phyloP scores from a whole-genome alignment of 306 rosid species.

The Rosa chinensis region DNA sequence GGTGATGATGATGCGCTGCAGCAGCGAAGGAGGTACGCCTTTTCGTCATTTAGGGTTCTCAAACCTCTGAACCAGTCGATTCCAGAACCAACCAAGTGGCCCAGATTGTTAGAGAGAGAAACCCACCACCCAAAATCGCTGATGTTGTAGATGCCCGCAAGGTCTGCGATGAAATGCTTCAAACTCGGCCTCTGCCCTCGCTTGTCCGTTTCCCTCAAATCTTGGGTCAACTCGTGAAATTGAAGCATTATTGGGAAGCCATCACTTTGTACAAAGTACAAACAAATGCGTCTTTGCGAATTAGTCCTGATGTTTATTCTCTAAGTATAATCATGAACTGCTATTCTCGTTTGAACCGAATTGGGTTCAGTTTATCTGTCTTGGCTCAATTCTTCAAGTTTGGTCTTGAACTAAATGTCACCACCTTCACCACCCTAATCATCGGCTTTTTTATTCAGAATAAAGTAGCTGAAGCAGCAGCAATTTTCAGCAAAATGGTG shows the following conservation, averaged over 20 bases:
- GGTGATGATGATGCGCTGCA: not conserved
- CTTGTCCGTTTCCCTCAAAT: not conserved
- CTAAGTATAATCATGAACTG: constrained; percentile 39
- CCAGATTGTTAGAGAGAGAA: not conserved
- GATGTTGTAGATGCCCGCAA: not conserved
- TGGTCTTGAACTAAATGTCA: constrained; percentile 19
- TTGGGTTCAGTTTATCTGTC: constrained; percentile 3
- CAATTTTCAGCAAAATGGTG: not conserved
- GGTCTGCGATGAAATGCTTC: not conserved
- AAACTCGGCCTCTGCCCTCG: not conserved
- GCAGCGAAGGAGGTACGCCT: not conserved
- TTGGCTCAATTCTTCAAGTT: constrained; percentile 29
- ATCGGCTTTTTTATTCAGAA: not conserved
- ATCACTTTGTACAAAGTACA: constrained; percentile 23
- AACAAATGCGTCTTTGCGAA: constrained; percentile 17
- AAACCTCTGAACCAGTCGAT: not conserved
- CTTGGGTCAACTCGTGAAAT: not conserved
- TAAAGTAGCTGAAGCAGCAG: not conserved
- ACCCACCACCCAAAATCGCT: not conserved
- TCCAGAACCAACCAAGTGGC: not conserved
- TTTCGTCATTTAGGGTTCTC: not conserved
- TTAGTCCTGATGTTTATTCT: constrained; percentile 14
- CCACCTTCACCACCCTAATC: constrained; percentile 9
- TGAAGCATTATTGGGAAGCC: not conserved
- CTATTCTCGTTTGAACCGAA: constrained; percentile 15